A percentile compares a stretch with the other conserved stretches of the same genome.
Evolutionary conservation across 768 basidiomycete species (phyloP).

Genomic region (Boletus sp.): DNA sequence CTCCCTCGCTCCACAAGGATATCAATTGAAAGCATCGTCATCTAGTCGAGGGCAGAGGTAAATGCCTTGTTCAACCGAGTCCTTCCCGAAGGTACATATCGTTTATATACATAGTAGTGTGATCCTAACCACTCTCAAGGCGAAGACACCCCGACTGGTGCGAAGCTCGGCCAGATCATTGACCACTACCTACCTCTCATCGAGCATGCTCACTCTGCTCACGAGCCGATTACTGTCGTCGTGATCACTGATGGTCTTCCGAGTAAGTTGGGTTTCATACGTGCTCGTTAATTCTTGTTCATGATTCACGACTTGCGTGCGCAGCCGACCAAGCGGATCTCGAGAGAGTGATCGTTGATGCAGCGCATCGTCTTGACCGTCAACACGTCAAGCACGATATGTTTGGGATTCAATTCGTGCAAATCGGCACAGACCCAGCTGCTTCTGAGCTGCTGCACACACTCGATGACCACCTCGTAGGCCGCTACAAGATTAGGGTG

Average conservation of each 20-base stretch:
- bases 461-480: constrained; percentile 38
- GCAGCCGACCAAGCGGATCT: constrained; percentile 30
- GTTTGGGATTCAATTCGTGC: constrained; percentile 46
- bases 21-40: background rate
- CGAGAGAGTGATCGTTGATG: constrained; percentile 31
- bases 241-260: constrained; percentile 41
- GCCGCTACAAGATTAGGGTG: constrained; percentile 32
- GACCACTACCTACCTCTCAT: constrained; percentile 34
- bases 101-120: background rate
- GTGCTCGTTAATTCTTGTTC: background rate
- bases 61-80: constrained; percentile 24
- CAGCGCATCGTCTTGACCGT: constrained; percentile 40
- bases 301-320: background rate
- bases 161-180: constrained; percentile 36
- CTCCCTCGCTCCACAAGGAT: background rate
- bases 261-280: constrained; percentile 27
- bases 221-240: constrained; percentile 36
- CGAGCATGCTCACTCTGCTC: constrained; percentile 25
- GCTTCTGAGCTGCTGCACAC: constrained; percentile 39
- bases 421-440: constrained; percentile 39
- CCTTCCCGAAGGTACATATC: constrained; percentile 20
- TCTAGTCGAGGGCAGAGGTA: constrained; percentile 24
- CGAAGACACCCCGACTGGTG: constrained; percentile 37
- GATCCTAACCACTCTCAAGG: constrained; percentile 9
- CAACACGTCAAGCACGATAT: constrained; percentile 33